A percentile compares a stretch with the other conserved stretches of the same genome.
These are phyloP conservation scores for Phaeophleospora eucalypticola DNA, from an alignment of 2,329 filamentous ascomycete genomes.

Conservation along the genomic window DNA sequence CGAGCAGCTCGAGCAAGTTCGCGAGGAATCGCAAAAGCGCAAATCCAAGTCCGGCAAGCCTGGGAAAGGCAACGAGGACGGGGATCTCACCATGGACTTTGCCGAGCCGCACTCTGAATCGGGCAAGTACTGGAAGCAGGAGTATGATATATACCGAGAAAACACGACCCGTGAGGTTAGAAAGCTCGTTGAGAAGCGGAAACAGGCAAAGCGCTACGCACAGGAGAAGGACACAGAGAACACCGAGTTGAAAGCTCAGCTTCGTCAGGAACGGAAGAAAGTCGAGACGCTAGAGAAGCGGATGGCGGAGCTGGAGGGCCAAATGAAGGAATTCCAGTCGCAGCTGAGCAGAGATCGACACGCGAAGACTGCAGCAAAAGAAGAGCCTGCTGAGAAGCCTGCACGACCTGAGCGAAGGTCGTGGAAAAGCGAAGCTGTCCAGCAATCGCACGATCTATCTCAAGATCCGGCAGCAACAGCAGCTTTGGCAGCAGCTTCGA, in stretches of 20 bases:
- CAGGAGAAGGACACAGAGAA: conserved; percentile 72
- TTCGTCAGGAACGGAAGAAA: conserved; percentile 65
- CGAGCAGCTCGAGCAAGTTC: conserved; percentile 42
- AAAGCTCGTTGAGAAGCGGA: conserved; percentile 74
- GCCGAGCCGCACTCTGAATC: conserved; percentile 71
- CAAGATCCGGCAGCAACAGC: not conserved
- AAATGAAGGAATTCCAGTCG: conserved; percentile 47
- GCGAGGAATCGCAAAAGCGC: conserved; percentile 36
- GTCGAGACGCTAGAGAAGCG: conserved; percentile 61
- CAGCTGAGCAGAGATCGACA: conserved; percentile 15
- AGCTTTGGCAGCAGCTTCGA: not conserved
- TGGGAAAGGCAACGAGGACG: conserved; percentile 41
- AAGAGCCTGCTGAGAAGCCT: not conserved
- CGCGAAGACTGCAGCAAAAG: not conserved
- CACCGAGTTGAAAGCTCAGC: conserved; percentile 59
- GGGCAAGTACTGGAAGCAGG: conserved; percentile 74
- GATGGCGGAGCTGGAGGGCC: conserved; percentile 57
- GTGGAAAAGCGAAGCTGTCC: not conserved
- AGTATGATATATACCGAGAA: conserved; percentile 69
- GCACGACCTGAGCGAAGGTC: not conserved
- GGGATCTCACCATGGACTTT: conserved; percentile 65
- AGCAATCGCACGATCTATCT: not conserved
- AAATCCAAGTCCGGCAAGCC: conserved; percentile 25
- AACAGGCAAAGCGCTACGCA: conserved; percentile 73
- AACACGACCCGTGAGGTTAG: conserved; percentile 70